Evolutionary conservation across 1,284 basidiomycete species (phyloP).

Genomic region (Ganoderma resinaceum): DNA sequence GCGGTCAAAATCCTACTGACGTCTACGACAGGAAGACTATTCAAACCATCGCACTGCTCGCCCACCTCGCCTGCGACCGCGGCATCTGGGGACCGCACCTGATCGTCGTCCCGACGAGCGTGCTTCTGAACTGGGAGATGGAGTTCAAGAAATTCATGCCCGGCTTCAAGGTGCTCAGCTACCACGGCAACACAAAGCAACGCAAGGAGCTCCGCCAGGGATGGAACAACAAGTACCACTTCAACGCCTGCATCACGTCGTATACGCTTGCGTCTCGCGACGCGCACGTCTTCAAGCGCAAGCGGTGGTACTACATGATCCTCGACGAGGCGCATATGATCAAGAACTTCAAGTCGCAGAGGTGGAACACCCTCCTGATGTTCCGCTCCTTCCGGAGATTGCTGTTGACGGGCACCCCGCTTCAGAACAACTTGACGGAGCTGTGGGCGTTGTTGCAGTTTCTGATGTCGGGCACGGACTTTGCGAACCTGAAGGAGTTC

Average conservation of each 20-base stretch:
- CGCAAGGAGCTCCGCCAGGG: slow-evolving; percentile 94
- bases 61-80: slow-evolving; percentile 92
- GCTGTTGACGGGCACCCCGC: slow-evolving; percentile 91
- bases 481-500: slow-evolving; percentile 94
- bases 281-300: slow-evolving; percentile 94
- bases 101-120: slow-evolving; percentile 94
- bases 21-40: slow-evolving; percentile 84
- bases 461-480: slow-evolving; percentile 92
- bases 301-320: slow-evolving; percentile 96
- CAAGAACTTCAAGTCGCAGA: slow-evolving; percentile 96
- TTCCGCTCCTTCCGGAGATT: slow-evolving; percentile 91
- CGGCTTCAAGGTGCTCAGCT: slow-evolving; percentile 91
- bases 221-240: slow-evolving; percentile 92
- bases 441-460: slow-evolving; percentile 96
- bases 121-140: slow-evolving; percentile 98
- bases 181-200: slow-evolving; percentile 91
- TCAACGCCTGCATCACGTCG: slow-evolving; percentile 96
- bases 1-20: slow-evolving; percentile 8
- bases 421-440: slow-evolving; percentile 97
- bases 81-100: slow-evolving; percentile 98
- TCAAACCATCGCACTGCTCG: slow-evolving; percentile 93
- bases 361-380: slow-evolving; percentile 95
- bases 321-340: slow-evolving; percentile 99
- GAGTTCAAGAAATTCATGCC: slow-evolving; percentile 99
- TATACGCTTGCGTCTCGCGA: slow-evolving; percentile 95